These are phyloP conservation scores for Mikania micrantha DNA, from an alignment of 129 eudicot species.

Conservation along the genomic window DNA sequence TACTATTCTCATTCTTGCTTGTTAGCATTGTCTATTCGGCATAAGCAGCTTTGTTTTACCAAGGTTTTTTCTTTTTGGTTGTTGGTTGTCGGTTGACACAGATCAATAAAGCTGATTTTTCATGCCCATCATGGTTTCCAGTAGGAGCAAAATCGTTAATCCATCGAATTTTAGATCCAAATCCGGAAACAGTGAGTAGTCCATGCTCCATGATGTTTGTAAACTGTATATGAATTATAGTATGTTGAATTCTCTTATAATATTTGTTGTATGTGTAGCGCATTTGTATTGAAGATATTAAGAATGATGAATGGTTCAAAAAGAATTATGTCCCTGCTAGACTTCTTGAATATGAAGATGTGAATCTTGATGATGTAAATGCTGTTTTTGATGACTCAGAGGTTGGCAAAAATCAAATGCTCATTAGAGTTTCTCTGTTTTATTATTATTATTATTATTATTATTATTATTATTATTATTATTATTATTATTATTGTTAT, in stretches of 20 bases:
- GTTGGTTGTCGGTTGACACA: conserved; percentile 31
- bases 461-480: background rate
- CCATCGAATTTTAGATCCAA: conserved; percentile 79
- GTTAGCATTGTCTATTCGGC: background rate
- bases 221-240: background rate
- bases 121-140: conserved; percentile 93
- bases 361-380: conserved; percentile 91
- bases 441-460: background rate
- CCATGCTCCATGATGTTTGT: conserved; percentile 3
- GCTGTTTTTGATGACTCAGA: conserved; percentile 94
- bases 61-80: background rate
- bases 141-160: conserved; percentile 93
- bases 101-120: conserved; percentile 82
- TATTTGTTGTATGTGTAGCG: conserved; percentile 44
- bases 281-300: conserved; percentile 75
- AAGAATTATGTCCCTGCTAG: conserved; percentile 74
- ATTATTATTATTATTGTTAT: background rate
- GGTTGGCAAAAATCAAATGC: conserved; percentile 49
- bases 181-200: conserved; percentile 78
- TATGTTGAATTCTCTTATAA: conserved; percentile 1
- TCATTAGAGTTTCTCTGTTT: background rate
- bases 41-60: background rate
- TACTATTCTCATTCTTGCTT: background rate
- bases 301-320: conserved; percentile 90
- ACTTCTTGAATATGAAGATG: conserved; percentile 78